A percentile compares a stretch with the other conserved stretches of the same genome.
phyloP scores from a whole-genome alignment of 1,284 basidiomycete species.

The Cutaneotrichosporon cutaneum region DNA sequence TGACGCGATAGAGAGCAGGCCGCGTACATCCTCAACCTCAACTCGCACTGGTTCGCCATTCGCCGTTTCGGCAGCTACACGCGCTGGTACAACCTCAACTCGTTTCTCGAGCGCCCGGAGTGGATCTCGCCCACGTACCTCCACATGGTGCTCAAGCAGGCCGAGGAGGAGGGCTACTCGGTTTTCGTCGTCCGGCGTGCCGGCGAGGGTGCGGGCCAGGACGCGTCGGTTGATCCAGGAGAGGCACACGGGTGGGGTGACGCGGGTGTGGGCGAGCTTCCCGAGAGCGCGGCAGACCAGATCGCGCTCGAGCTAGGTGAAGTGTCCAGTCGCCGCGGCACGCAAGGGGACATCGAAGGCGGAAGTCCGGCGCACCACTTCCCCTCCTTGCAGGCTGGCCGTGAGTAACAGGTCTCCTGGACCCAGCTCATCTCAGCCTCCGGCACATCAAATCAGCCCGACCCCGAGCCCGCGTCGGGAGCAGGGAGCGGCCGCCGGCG shows the following conservation, averaged over 20 bases:
- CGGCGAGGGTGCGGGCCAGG: slow-evolving; percentile 26
- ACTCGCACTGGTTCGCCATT: slow-evolving; percentile 85
- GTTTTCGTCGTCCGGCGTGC: slow-evolving; percentile 69
- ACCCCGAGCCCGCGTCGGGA: slow-evolving; percentile 20
- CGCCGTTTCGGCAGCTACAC: slow-evolving; percentile 65
- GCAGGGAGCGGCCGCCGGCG: slow-evolving; percentile 23
- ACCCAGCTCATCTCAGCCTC: slow-evolving; percentile 23
- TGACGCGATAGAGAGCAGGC: slow-evolving; percentile 64
- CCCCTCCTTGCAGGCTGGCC: slow-evolving; percentile 11
- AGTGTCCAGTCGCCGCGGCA: slow-evolving; percentile 31
- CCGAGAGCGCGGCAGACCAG: slow-evolving; percentile 46
- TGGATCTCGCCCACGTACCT: slow-evolving; percentile 83
- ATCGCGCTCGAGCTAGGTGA: slow-evolving; percentile 47
- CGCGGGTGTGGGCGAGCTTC: slow-evolving; percentile 43
- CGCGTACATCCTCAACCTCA: slow-evolving; percentile 83
- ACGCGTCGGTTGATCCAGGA: slow-evolving; percentile 16
- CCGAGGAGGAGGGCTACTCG: slow-evolving; percentile 84
- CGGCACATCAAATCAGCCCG: slow-evolving; percentile 18
- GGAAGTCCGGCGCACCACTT: not conserved
- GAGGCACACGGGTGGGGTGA: slow-evolving; percentile 46
- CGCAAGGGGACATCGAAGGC: not conserved
- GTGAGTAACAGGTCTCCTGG: slow-evolving; percentile 16
- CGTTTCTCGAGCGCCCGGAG: slow-evolving; percentile 67
- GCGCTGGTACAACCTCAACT: slow-evolving; percentile 90
- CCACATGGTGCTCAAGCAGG: slow-evolving; percentile 79